Percentiles rank a stretch among this genome's conserved stretches.
Conservation (phyloP, 768 basidiomycete genomes). For the Hypholoma fasciculare region DNA sequence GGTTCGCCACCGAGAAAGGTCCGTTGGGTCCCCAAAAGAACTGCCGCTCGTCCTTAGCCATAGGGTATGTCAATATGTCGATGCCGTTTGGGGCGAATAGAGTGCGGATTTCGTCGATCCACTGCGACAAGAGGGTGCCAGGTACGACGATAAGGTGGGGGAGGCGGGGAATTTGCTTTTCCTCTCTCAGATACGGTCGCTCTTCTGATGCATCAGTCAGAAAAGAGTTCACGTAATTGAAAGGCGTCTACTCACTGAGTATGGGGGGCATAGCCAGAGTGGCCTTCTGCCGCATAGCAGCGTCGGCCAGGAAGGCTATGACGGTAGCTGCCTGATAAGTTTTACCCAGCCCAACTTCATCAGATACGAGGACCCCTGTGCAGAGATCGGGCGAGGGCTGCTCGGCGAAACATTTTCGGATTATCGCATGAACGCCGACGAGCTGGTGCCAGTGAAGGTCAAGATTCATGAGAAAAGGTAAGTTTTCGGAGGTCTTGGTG, state of each 20-base stretch:
- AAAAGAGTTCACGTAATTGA: neutral
- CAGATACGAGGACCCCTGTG: slow-evolving; percentile 21
- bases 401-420: slow-evolving; percentile 13
- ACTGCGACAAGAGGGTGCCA: slow-evolving; percentile 20
- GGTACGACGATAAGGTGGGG: slow-evolving; percentile 22
- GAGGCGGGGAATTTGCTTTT: slow-evolving; percentile 5
- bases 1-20: slow-evolving; percentile 5
- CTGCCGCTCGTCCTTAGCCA: neutral
- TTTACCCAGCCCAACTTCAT: slow-evolving; percentile 34
- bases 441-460: slow-evolving; percentile 28
- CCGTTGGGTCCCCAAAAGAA: slow-evolving; percentile 20
- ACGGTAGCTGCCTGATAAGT: slow-evolving; percentile 21
- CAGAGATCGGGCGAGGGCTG: neutral
- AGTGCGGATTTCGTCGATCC: slow-evolving; percentile 17
- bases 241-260: neutral
- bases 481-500: neutral
- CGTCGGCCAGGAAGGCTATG: slow-evolving; percentile 19
- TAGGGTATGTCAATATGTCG: slow-evolving; percentile 25
- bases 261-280: neutral
- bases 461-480: neutral
- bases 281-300: neutral
- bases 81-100: slow-evolving; percentile 11
- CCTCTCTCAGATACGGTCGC: neutral
- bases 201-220: neutral
- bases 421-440: slow-evolving; percentile 20